These are phyloP conservation scores for Inonotus hispidus DNA, from an alignment of 1,284 basidiomycete genomes.

Conservation along the genomic window DNA sequence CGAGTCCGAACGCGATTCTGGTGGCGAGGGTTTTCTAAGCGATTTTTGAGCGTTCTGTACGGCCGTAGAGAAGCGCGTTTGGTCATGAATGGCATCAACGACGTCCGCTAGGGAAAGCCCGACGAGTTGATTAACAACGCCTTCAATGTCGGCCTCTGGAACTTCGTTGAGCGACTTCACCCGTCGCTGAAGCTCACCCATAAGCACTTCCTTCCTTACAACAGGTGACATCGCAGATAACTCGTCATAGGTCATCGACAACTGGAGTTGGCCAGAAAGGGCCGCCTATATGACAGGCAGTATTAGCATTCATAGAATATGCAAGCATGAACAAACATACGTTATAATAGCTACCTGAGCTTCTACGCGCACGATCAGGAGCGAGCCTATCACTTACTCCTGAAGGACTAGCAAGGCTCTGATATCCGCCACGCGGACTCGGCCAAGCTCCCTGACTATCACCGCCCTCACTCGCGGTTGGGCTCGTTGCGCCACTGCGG, in stretches of 20 bases:
- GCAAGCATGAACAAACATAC: conserved; percentile 33
- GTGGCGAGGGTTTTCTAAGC: conserved; percentile 23
- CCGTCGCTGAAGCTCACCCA: conserved; percentile 73
- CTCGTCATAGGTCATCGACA: conserved; percentile 79
- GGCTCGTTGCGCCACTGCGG: conserved; percentile 75
- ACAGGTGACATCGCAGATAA: conserved; percentile 74
- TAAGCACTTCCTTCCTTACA: conserved; percentile 77
- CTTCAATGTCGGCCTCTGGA: conserved; percentile 49
- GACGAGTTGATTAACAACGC: conserved; percentile 65
- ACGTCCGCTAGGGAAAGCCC: conserved; percentile 67
- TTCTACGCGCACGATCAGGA: conserved; percentile 64
- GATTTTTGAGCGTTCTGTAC: conserved; percentile 44
- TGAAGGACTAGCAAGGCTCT: conserved; percentile 12
- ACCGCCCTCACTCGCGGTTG: conserved; percentile 72
- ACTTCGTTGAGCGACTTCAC: conserved; percentile 54
- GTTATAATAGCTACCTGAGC: conserved; percentile 79
- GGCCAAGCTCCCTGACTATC: conserved; percentile 67
- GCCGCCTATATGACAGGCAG: conserved; percentile 49
- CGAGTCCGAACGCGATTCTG: conserved; percentile 40
- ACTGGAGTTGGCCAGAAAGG: conserved; percentile 65
- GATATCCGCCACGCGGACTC: conserved; percentile 57
- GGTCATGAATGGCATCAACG: conserved; percentile 68
- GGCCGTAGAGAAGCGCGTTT: conserved; percentile 56
- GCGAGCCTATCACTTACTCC: conserved; percentile 45
- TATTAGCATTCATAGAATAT: background rate